Conservation (phyloP, 306 rosid genomes). For the Arachis hypogaea region DNA sequence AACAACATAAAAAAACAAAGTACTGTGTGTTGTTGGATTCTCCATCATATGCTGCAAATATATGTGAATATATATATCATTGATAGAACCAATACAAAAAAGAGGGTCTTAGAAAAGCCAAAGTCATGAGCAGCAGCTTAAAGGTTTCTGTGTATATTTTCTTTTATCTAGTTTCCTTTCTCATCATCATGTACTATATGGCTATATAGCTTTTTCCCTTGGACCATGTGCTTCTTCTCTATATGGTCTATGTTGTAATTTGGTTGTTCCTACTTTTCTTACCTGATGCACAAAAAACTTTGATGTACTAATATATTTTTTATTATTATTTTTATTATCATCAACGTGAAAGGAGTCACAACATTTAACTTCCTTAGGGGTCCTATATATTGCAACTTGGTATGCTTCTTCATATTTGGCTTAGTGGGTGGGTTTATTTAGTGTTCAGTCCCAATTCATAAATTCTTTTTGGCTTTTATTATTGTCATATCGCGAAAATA, state of each 20-base stretch:
- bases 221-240: constrained; percentile 51
- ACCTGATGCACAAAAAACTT: constrained; percentile 44
- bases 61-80: not conserved
- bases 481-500: too few relatives aligned
- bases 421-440: not conserved
- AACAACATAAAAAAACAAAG: too few relatives aligned
- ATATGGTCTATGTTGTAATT: constrained; percentile 36
- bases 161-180: not conserved
- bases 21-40: too few relatives aligned
- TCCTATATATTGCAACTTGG: constrained; percentile 26
- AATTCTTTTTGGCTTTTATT: not conserved
- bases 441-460: constrained; percentile 8
- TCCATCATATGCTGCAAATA: not conserved
- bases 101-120: constrained; percentile 38
- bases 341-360: constrained; percentile 47
- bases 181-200: not conserved
- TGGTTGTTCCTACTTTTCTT: constrained; percentile 38
- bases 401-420: constrained; percentile 28
- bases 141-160: constrained; percentile 30
- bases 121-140: constrained; percentile 42
- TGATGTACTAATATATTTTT: constrained; percentile 42
- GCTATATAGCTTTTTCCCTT: constrained; percentile 38
- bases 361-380: constrained; percentile 41
- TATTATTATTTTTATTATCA: constrained; percentile 13
- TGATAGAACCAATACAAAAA: constrained; percentile 38